Percentiles rank a stretch among this genome's conserved stretches.
Evolutionary conservation across 495 filamentous ascomycete genomes (phyloP).

Genomic region (Hypoxylon fragiforme): DNA sequence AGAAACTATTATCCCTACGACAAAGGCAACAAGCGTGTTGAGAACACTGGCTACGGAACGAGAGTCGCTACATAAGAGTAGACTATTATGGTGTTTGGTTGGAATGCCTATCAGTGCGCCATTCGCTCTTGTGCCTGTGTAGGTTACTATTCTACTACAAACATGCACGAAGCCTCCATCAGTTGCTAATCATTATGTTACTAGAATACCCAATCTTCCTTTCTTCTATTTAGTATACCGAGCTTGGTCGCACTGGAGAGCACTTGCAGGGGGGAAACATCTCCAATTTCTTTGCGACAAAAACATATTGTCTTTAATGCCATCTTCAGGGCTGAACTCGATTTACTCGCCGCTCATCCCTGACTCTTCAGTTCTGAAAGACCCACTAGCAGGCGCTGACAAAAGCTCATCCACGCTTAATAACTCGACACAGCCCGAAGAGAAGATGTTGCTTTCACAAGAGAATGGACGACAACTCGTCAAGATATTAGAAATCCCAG

Average conservation of each 20-base stretch:
- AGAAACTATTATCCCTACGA: constrained; percentile 62
- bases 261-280: constrained; percentile 82
- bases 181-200: constrained; percentile 5
- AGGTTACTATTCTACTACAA: constrained; percentile 42
- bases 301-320: constrained; percentile 63
- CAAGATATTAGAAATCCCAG: constrained; percentile 72
- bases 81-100: constrained; percentile 76
- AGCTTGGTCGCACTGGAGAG: constrained; percentile 69
- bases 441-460: constrained; percentile 62
- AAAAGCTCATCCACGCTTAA: constrained; percentile 12
- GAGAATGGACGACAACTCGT: constrained; percentile 67
- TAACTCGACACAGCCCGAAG: constrained; percentile 35
- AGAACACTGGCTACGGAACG: constrained; percentile 73
- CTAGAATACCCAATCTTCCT: constrained; percentile 88
- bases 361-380: constrained; percentile 1
- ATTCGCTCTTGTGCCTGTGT: constrained; percentile 82
- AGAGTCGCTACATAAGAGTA: constrained; percentile 72
- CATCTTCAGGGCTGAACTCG: constrained; percentile 67
- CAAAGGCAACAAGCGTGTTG: constrained; percentile 63
- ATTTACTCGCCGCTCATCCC: constrained; percentile 59
- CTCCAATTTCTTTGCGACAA: constrained; percentile 77
- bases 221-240: constrained; percentile 95
- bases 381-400: constrained; percentile 23
- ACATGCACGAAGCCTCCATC: background rate
- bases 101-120: constrained; percentile 85